A percentile compares a stretch with the other conserved stretches of the same genome.
Conservation (phyloP, 352 stramenopile genomes). For the Phytophthora ramorum region DNA sequence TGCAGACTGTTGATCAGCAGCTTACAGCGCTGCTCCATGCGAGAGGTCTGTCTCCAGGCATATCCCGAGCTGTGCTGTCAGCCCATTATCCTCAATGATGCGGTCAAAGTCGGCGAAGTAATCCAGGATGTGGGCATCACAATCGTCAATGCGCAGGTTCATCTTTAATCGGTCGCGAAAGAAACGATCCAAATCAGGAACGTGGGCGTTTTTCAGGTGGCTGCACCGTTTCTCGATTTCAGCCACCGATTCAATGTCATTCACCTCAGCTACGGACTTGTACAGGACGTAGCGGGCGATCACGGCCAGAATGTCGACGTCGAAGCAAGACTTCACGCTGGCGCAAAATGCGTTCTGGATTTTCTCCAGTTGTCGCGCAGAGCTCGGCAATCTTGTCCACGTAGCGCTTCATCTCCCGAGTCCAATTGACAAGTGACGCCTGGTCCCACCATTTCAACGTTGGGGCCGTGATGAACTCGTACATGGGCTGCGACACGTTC, state of each 20-base stretch:
- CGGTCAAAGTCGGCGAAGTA: not conserved
- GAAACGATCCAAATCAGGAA: not conserved
- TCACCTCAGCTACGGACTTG: not conserved
- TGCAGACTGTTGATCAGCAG: not conserved
- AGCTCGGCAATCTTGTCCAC: slow-evolving; percentile 13
- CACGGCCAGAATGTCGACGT: not conserved
- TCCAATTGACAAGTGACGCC: slow-evolving; percentile 20
- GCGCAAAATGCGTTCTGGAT: slow-evolving; percentile 2
- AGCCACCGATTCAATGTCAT: not conserved
- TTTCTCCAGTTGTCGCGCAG: slow-evolving; percentile 17
- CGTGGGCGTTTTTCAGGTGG: not conserved
- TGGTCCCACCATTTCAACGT: slow-evolving; percentile 18
- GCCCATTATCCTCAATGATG: not conserved
- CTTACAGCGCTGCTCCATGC: not conserved
- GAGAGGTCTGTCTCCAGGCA: too few species aligned
- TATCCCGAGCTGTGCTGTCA: not conserved
- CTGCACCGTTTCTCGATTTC: not conserved
- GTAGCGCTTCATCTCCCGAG: slow-evolving; percentile 7
- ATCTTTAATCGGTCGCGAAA: not conserved
- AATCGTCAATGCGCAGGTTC: not conserved
- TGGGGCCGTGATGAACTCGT: slow-evolving; percentile 26
- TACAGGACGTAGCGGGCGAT: not conserved
- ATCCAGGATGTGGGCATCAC: not conserved
- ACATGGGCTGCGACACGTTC: slow-evolving; percentile 22
- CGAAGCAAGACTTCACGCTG: not conserved